Conservation (phyloP, 2,329 filamentous ascomycete species). For the Tolypocladium inflatum region DNA sequence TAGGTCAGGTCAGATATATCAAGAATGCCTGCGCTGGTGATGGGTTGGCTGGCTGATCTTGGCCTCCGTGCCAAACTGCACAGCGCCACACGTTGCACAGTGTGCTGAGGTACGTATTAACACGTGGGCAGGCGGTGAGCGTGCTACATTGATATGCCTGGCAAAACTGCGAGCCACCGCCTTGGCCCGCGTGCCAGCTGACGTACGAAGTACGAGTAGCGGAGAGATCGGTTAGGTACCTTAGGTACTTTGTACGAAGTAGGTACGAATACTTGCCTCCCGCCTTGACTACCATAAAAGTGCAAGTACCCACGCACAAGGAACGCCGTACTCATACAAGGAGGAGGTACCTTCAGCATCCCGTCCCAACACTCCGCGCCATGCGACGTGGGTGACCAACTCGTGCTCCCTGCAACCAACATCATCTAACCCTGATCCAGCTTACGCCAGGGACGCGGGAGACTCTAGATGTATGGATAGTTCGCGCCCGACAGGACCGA, state of each 20-base stretch:
- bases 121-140: not conserved
- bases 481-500: not conserved
- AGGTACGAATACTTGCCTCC: too few relatives aligned
- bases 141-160: not conserved
- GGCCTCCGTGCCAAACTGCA: not conserved
- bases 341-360: not conserved
- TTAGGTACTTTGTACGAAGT: too few relatives aligned
- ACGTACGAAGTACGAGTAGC: too few relatives aligned
- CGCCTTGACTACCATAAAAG: too few relatives aligned
- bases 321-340: too few relatives aligned
- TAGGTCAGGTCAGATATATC: not conserved
- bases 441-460: not conserved
- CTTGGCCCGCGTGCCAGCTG: not conserved
- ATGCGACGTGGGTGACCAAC: not conserved
- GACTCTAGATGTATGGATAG: not conserved
- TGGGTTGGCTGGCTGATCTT: not conserved
- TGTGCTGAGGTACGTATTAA: not conserved
- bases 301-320: too few relatives aligned
- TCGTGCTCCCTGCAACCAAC: not conserved
- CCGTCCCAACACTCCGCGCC: not conserved
- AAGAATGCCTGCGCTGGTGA: not conserved
- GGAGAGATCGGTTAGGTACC: not conserved
- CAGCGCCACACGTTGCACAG: not conserved
- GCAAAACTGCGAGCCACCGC: not conserved
- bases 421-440: not conserved